A percentile compares a stretch with the other conserved stretches of the same genome.
Conservation (phyloP, 2,329 filamentous ascomycete genomes). For the Ophiosphaerella narmari region DNA sequence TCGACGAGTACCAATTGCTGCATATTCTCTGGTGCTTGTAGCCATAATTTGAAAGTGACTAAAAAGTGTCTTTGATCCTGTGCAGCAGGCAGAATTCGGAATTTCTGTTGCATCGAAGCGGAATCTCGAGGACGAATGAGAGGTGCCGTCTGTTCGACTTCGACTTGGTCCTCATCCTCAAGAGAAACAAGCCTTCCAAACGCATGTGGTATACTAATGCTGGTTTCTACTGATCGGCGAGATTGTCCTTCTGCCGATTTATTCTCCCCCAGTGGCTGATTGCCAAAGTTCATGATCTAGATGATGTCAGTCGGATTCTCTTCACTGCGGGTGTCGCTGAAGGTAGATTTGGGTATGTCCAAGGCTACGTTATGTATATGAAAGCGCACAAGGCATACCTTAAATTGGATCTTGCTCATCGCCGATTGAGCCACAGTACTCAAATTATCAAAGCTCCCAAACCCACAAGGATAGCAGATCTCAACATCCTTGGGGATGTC, state of each 20-base stretch:
- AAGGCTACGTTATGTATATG: too few species aligned
- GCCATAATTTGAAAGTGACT: constrained; percentile 4
- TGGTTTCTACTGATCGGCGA: neutral
- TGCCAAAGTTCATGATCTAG: constrained; percentile 2
- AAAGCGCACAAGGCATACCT: neutral
- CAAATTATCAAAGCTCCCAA: constrained; percentile 4
- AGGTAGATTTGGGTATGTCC: too few species aligned
- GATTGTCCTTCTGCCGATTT: neutral
- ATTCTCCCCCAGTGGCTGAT: constrained; percentile 1
- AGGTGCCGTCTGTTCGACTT: neutral
- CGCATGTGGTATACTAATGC: neutral
- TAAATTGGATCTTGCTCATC: constrained; percentile 1
- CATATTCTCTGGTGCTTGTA: neutral
- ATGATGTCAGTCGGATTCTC: neutral
- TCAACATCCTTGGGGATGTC: constrained; percentile 3
- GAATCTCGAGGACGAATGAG: constrained; percentile 1
- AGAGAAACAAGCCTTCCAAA: neutral
- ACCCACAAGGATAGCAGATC: constrained; percentile 5
- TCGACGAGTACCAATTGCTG: constrained; percentile 5
- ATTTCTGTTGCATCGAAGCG: constrained; percentile 2
- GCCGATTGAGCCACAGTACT: constrained; percentile 6
- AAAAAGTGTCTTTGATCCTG: constrained; percentile 2
- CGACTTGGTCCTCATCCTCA: neutral
- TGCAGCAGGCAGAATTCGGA: constrained; percentile 2
- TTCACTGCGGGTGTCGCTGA: too few species aligned